Evolutionary conservation across 345 rosid species (phyloP), one percentile per base, ranked within the genome.

Genomic region (Brassica cretica): DNA sequence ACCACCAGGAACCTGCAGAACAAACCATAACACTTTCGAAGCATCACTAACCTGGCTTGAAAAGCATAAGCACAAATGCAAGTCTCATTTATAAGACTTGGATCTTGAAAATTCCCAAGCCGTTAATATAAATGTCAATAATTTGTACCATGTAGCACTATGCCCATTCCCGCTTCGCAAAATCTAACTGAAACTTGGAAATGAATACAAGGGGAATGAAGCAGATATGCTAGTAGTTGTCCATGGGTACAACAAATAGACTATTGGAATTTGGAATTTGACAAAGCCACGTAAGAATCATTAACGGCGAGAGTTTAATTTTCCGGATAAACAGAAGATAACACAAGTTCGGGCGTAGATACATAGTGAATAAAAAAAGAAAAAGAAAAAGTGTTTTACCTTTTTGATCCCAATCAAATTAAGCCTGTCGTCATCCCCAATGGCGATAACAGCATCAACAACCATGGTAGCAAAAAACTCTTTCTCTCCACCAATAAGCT

Each of bases 401-500:
- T 96, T 93, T 86, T 96, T 96, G 66, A 96, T 84, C 51, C 98
- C 98, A 83, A 96, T 96, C 91, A 96, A 81, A 73, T 80, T 96
- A 15, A 96, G 84, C 73, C 98, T 87, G 78, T 93, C 99, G 5
- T 89, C 98, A 81, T 71, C 35, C 15, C 88, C 97, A 76, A 93
- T 96, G 0, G 97, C 95, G 83, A 88, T 78, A 6, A 96, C 99
- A 86, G 99, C 89, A 88, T 93, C 93, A 35, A 93, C 99, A 32
- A 93, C 97, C 93, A 96, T 91, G 1, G 88, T 81, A 29, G 99
- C 93, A 75, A 93, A 96, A 73, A 96, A 96, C 66, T 93, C 98
- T 69, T 91, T 91, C 85, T 93, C 99, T 14, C 98, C 98, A 69
- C 97, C 97, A 78, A 96, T 93, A 62, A 96, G 97, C 80, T 96